Evolutionary conservation across 2,329 filamentous ascomycete species (phyloP).

Genomic region (Sporothrix dimorphospora): DNA sequence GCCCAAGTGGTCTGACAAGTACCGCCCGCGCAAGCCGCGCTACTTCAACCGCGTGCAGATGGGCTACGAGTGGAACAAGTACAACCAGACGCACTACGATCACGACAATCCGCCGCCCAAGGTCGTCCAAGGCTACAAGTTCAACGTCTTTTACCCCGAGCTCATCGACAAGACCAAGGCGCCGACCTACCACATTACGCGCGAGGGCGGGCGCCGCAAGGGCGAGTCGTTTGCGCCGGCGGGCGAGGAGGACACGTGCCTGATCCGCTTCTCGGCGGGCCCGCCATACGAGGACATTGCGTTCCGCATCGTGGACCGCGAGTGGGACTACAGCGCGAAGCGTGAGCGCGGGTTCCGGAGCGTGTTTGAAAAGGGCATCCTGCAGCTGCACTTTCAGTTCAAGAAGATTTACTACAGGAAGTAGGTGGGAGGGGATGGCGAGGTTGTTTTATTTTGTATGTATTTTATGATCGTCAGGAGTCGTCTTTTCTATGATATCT

Average conservation of each 20-base stretch:
- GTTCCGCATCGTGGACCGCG: conserved; percentile 95
- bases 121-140: conserved; percentile 98
- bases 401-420: conserved; percentile 72
- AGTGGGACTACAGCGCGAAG: conserved; percentile 99
- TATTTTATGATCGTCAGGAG: neutral
- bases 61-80: conserved; percentile 99
- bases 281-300: conserved; percentile 96
- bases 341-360: conserved; percentile 92
- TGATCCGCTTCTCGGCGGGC: conserved; percentile 94
- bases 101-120: conserved; percentile 97
- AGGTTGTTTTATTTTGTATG: neutral
- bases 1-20: conserved; percentile 80
- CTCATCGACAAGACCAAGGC: conserved; percentile 93
- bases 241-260: conserved; percentile 93
- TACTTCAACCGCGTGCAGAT: conserved; percentile 99
- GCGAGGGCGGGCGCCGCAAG: conserved; percentile 84
- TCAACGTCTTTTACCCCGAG: conserved; percentile 99
- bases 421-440: neutral
- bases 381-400: conserved; percentile 97
- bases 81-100: conserved; percentile 99
- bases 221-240: conserved; percentile 92
- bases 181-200: conserved; percentile 93
- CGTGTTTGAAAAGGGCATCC: conserved; percentile 96
- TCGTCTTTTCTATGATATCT: conserved; percentile 7
- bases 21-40: conserved; percentile 85